Base-by-base conservation (phyloP, 768 basidiomycete species). In the Ramaria rubella region DNA sequence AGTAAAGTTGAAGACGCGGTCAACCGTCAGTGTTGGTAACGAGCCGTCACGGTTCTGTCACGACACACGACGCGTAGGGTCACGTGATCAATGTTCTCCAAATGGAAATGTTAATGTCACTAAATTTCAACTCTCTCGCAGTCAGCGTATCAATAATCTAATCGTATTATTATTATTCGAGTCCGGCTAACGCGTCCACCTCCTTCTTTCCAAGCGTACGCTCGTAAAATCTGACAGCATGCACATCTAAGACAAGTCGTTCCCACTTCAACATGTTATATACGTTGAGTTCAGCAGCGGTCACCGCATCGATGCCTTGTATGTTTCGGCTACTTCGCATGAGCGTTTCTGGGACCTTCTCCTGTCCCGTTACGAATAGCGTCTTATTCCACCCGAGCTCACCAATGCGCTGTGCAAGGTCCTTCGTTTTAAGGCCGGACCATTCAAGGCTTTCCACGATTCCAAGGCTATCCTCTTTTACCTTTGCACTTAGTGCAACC, bases 251-350 rank as follows among this genome's bases (percentile, higher is more conserved):
- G 33, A 96, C 76, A 29, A 94, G 70, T 63, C 88, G 82, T 57
- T 83, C 82, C 83, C 91, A 91, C 70, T 83, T 87, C 64, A 97
- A 70, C 40, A 90, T 67, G 65, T 95, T 87, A 70, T 90, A 94
- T 15, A 95, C 85, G 21, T 77, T 82, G 55, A 91, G 72, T 46
- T 90, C 80, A 36, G 82, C 73, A 17, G 82, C 82, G 2, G 81
- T 81, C 36, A 76, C 75, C 45, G 87, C 72, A 45, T 83, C 81
- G 24, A 90, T 77, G 48, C 78, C 76, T n/a, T 79, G 79, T 23
- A 98, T 73, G 69, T 94, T 94, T 34, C 77, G 71, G 50, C 83
- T 80, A 4, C 86, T 81, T 34, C 84, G 75, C 55, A 74, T 72
- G 56, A 96, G 67, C 17, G 76, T 80, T 19, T 70, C 66, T 14